Conservation (phyloP, 139 green algal species). For the Auxenochlorella pyrenoidosa region DNA sequence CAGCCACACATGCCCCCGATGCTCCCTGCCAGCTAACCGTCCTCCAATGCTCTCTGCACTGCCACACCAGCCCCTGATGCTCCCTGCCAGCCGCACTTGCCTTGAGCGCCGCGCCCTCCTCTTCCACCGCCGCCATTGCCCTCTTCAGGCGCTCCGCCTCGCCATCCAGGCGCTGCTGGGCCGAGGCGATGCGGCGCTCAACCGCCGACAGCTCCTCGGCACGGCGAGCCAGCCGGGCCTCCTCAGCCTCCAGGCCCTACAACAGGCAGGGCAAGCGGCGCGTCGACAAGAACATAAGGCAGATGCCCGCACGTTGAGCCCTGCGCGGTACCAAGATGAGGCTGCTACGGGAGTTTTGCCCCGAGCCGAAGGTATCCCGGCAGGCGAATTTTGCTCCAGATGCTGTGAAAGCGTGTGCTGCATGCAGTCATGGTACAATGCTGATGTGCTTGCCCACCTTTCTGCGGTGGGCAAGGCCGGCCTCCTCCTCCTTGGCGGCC, state of each 20-base stretch:
- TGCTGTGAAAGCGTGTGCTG: too few species aligned
- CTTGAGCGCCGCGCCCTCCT: constrained; percentile 49
- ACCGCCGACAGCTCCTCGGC: constrained; percentile 25
- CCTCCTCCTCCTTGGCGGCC: constrained; percentile 38
- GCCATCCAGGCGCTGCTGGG: constrained; percentile 40
- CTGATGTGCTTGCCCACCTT: background rate
- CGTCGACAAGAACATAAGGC: too few species aligned
- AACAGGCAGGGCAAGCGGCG: background rate
- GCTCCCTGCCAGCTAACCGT: too few species aligned
- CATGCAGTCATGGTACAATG: too few species aligned
- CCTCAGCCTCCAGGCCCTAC: constrained; percentile 18
- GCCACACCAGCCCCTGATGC: background rate
- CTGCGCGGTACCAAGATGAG: too few species aligned
- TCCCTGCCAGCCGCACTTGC: background rate
- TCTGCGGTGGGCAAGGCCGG: constrained; percentile 5
- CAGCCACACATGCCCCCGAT: too few species aligned
- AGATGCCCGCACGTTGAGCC: too few species aligned
- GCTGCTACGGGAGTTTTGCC: too few species aligned
- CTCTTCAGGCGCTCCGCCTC: constrained; percentile 37
- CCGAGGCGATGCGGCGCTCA: constrained; percentile 20
- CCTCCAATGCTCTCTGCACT: too few species aligned
- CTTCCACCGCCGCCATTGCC: constrained; percentile 40
- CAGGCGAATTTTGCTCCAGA: too few species aligned
- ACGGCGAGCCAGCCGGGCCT: constrained; percentile 6
- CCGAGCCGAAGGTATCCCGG: too few species aligned